Evolutionary conservation across 164 flowering plant species (phyloP), one percentile per base, ranked within the genome.

Genomic region (Akebia trifoliata): DNA sequence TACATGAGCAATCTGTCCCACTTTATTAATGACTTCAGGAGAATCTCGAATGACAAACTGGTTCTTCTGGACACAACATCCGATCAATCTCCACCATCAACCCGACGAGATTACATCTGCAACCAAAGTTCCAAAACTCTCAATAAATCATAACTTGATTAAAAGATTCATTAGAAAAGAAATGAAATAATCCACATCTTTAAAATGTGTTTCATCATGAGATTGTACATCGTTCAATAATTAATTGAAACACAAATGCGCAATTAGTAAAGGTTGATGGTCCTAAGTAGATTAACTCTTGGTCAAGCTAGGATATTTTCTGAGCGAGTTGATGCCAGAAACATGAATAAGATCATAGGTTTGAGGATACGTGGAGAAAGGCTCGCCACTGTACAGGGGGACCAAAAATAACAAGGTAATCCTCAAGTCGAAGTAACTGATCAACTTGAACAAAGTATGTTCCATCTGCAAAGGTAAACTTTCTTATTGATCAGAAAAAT

Each of bases 321-420:
- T 67, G 39, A 94, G 85, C 6, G 91, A 86, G 57, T 88, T 91
- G 34, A 94, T 80, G 50, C 75, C 68, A 46, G 72, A 21, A 24
- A 86, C 86, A 70, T 94, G 99, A 62, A 94, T 74, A 50, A 94
- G 62, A 73, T 90, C 99, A 52, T 90, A 94, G 8, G 93, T 68
- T 51, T 96, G 87, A 49, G 99, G 97, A 74, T 94, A 94, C 17
- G 96, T 90, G 37, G 99, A 90, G 79, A 94, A 94, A 45, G 97
- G 95, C 59, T 94, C 99, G 60, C 99, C 97, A 90, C 69, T 88
- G 90, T 6, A 94, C 97, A 46, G 99, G 97, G 28, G 99, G 99
- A 17, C 97, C 99, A 70, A 96, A 90, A 38, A 90, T 88, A 30
- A 94, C 96, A 3, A 90, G 58, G 62, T 90, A 88, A 28, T 96